Evolutionary conservation across 257 asterid genomes (phyloP), one percentile per base, ranked within the genome.

Genomic region (Echites panduratus): DNA sequence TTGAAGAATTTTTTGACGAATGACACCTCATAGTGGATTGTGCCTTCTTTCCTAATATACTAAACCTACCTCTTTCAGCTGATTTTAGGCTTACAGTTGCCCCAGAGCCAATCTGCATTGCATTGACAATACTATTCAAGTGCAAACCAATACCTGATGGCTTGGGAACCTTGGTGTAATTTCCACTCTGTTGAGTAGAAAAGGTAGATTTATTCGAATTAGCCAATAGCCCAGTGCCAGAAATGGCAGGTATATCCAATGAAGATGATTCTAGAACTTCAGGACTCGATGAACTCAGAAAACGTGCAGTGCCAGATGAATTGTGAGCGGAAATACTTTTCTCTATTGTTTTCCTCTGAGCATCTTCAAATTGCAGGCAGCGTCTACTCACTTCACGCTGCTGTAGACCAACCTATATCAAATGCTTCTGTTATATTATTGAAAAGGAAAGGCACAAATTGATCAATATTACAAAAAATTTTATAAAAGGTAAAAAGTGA

Each of bases 101-200:
- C 70, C 81, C 85, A 78, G 85, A 73, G 75, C 85, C 92, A 67
- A 79, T 68, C 74, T 73, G 86, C 70, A 77, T 84, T 65, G 85
- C 67, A 74, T 72, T 83, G 79, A 84, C 80, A 71, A 91, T 78
- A 76, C 96, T 91, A 71, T 87, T 91, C 76, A 89, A 85, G 82
- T 87, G 95, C 85, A 89, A 85, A 70, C 96, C 97, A 53, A 87
- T 83, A 61, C 92, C 90, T 26, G 89, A 83, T 58, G 87, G 90
- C 85, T 82, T 90, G 78, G 88, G 81, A 74, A 77, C 76, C 63
- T 79, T 81, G 47, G 68, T 69, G 61, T 74, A 57, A 49, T 73
- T 80, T 77, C 74, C 81, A 76, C 59, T 77, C 50, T 76, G 77
- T 76, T 63, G 81, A 72, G 87, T 73, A 70, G 78, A 67, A 65